Evolutionary conservation across 2,329 filamentous ascomycete genomes (phyloP).

Genomic region (Microdochium nivale): DNA sequence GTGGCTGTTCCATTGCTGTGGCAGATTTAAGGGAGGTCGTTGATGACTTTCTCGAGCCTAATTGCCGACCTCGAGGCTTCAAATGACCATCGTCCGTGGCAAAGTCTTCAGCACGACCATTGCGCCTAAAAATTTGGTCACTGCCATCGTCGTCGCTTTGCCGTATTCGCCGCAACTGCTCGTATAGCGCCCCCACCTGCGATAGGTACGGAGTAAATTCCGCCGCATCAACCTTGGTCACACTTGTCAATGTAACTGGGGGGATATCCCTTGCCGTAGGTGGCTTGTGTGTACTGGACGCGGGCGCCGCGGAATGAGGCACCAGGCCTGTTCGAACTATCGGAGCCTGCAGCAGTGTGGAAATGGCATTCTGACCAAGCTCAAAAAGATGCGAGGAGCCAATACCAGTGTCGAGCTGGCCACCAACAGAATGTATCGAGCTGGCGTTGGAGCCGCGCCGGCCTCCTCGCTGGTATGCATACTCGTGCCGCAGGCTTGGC

Average conservation of each 20-base stretch:
- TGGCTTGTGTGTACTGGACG: conserved; percentile 66
- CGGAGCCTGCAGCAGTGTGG: conserved; percentile 82
- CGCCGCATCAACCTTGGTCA: conserved; percentile 68
- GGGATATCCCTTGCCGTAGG: conserved; percentile 87
- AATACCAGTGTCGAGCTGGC: conserved; percentile 62
- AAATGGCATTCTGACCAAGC: conserved; percentile 87
- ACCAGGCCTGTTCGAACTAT: conserved; percentile 83
- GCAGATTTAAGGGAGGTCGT: conserved; percentile 39
- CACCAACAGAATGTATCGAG: conserved; percentile 80
- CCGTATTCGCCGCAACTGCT: conserved; percentile 78
- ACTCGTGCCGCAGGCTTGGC: conserved; percentile 43
- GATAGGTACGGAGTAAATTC: conserved; percentile 79
- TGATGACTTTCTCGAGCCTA: conserved; percentile 29
- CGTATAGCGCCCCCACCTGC: conserved; percentile 80
- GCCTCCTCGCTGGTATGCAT: conserved; percentile 50
- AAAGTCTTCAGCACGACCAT: conserved; percentile 32
- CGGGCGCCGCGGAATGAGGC: conserved; percentile 64
- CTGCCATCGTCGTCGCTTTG: conserved; percentile 60
- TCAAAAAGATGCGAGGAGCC: conserved; percentile 53
- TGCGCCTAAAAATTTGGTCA: conserved; percentile 28
- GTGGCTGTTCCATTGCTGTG: conserved; percentile 37
- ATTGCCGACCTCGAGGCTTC: conserved; percentile 32
- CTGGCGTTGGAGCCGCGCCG: conserved; percentile 78
- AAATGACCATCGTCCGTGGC: conserved; percentile 34
- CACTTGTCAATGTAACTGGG: conserved; percentile 83